Conservation (phyloP, 2,329 filamentous ascomycete species). For the Colletotrichum karsti region DNA sequence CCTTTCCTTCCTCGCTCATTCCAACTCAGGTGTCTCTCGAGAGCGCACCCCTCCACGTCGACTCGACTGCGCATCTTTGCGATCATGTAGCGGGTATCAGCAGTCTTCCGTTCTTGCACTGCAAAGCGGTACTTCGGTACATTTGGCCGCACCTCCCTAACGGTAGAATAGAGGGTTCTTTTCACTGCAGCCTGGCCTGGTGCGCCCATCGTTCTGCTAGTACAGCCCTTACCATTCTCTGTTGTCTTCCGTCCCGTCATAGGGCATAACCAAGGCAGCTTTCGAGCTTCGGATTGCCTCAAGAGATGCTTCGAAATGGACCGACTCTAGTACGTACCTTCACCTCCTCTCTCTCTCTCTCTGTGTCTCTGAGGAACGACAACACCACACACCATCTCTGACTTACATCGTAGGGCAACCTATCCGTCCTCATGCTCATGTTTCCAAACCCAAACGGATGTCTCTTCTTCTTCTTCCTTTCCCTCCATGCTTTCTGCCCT, state of each 20-base stretch:
- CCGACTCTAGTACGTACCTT: neutral
- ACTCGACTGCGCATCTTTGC: neutral
- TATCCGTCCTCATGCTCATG: no score
- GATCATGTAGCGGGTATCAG: neutral
- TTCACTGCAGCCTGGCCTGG: constrained; percentile 7
- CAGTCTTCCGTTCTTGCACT: no score
- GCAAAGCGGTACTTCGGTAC: no score
- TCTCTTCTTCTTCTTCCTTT: neutral
- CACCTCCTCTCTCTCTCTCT: neutral
- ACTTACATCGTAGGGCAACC: no score
- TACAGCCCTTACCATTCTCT: neutral
- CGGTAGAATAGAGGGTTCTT: neutral
- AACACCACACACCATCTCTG: no score
- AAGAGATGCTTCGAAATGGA: neutral
- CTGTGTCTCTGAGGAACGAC: neutral
- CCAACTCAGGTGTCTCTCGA: neutral
- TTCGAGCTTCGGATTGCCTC: no score
- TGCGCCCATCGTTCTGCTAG: constrained; percentile 20
- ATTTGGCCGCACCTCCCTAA: neutral
- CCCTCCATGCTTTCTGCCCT: neutral
- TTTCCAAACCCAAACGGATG: no score
- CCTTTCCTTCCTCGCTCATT: neutral
- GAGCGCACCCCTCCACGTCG: neutral
- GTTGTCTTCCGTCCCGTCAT: neutral
- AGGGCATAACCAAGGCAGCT: neutral